Evolutionary conservation across 331 rosid genomes (phyloP).

Genomic region (Malus hybrid): DNA sequence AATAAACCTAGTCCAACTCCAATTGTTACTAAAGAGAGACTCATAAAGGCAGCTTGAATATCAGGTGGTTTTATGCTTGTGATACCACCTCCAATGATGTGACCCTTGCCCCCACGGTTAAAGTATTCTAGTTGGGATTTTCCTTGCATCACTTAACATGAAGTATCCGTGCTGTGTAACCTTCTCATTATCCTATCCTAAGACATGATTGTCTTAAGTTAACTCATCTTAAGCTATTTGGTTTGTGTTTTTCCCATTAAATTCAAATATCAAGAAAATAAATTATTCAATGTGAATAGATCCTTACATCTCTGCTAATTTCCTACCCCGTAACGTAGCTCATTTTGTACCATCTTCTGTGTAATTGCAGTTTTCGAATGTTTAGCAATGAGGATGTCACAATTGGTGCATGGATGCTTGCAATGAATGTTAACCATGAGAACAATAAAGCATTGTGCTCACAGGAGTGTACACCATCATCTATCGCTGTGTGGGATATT

Average conservation of each 20-base stretch:
- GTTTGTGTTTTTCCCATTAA: not conserved
- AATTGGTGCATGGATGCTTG: constrained; percentile 99
- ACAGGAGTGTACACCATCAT: constrained; percentile 60
- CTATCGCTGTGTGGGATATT: constrained; percentile 96
- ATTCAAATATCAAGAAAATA: not conserved
- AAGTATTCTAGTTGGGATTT: not conserved
- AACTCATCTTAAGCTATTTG: not conserved
- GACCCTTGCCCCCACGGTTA: too few species aligned
- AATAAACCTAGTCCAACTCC: not conserved
- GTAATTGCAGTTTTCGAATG: constrained; percentile 81
- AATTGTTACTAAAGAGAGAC: not conserved
- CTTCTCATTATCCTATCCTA: not conserved
- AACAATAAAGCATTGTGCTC: constrained; percentile 64
- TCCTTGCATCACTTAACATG: not conserved
- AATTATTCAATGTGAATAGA: not conserved
- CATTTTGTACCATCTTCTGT: not conserved
- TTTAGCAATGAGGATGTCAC: constrained; percentile 99
- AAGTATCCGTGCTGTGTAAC: not conserved
- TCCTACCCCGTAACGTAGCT: not conserved
- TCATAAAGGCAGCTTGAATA: not conserved
- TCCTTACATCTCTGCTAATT: not conserved
- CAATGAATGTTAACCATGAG: constrained; percentile 97
- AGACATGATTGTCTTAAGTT: not conserved
- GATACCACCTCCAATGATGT: not conserved
- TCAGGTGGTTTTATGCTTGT: not conserved